These are phyloP conservation scores for Stachybotrys chartarum DNA, from an alignment of 2,329 filamentous ascomycete genomes.

Conservation along the genomic window DNA sequence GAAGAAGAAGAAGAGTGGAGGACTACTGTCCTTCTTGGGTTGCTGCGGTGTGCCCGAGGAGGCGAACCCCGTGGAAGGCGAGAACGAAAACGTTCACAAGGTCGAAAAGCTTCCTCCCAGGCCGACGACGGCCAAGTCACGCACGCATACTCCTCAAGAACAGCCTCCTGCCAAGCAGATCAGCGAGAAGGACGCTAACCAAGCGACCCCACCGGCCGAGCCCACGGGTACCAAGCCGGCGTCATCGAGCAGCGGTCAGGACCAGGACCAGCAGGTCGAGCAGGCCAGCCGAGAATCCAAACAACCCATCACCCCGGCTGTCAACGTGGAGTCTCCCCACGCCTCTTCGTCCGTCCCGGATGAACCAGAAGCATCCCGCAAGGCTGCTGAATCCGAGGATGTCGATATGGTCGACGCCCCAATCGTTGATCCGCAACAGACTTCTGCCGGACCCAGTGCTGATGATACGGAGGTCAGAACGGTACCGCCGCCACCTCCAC, in stretches of 20 bases:
- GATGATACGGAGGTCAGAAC: slow-evolving; percentile 27
- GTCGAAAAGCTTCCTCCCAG: slow-evolving; percentile 49
- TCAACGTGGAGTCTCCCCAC: slow-evolving; percentile 37
- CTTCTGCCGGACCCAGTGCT: slow-evolving; percentile 19
- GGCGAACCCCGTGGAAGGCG: slow-evolving; percentile 44
- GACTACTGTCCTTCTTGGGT: slow-evolving; percentile 54
- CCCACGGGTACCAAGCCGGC: slow-evolving; percentile 34
- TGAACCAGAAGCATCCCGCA: slow-evolving; percentile 19
- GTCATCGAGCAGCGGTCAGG: slow-evolving; percentile 38
- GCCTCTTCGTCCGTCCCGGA: slow-evolving; percentile 12
- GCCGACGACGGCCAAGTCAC: slow-evolving; percentile 46
- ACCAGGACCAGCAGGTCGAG: slow-evolving; percentile 35
- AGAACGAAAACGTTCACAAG: slow-evolving; percentile 50
- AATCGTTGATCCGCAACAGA: slow-evolving; percentile 28
- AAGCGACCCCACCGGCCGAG: slow-evolving; percentile 25
- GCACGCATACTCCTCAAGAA: slow-evolving; percentile 45
- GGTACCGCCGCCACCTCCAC: slow-evolving; percentile 40
- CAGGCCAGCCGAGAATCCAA: slow-evolving; percentile 39
- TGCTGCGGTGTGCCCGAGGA: slow-evolving; percentile 61
- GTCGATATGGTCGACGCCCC: slow-evolving; percentile 61
- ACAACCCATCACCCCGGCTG: slow-evolving; percentile 29
- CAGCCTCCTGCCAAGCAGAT: slow-evolving; percentile 32
- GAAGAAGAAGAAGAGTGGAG: slow-evolving; percentile 48
- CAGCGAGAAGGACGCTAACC: slow-evolving; percentile 43
- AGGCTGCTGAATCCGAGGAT: slow-evolving; percentile 48